Evolutionary conservation across 2,329 filamentous ascomycete genomes (phyloP), one percentile per base, ranked within the genome.

Genomic region (Blastomyces parvus): DNA sequence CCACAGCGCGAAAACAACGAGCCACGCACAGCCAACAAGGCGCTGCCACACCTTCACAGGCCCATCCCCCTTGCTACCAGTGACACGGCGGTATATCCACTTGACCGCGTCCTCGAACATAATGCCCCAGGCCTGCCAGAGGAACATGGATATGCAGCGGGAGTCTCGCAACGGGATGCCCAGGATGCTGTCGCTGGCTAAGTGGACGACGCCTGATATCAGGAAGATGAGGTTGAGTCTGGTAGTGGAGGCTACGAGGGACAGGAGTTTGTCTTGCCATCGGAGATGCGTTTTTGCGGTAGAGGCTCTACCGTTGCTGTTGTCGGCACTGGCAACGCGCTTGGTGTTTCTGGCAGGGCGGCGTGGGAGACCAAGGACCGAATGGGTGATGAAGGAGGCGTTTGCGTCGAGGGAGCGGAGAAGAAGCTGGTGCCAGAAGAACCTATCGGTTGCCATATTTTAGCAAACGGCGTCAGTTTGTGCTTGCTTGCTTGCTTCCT

Each of bases 351-450:
- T 42, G n/a, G 33, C 1, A 17, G 40, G 7, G 22, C 0, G 17
- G 30, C 50, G n/a, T 13, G 60, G 60, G 13, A 62, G 36, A 8
- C 33, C 3, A 17, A 62, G 48, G 19, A 62, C 2, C 2, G 60
- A 50, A 33, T 62, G 60, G 36, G 33, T 44, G 3, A 62, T 44
- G 50, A 62, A 62, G 38, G 60, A 55, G 33, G 60, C 38, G n/a
- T 3, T 57, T 30, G 25, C 6, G 4, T 62, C 60, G 6, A 62
- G 33, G 36, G 53, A 38, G 1, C 38, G 46, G 25, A 52, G 60
- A n/a, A 62, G 50, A 1, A 40, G 9, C 36, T 62, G 60, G 25
- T 62, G 60, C 60, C 60, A 62, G 17, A 62, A 62, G 30, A 8
- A 30, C 14, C 60, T 62, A n/a, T 22, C 42, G 5, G 40, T 30